Base-by-base conservation (phyloP, 2,329 filamentous ascomycete genomes). In the Leptographium galeiforme region DNA sequence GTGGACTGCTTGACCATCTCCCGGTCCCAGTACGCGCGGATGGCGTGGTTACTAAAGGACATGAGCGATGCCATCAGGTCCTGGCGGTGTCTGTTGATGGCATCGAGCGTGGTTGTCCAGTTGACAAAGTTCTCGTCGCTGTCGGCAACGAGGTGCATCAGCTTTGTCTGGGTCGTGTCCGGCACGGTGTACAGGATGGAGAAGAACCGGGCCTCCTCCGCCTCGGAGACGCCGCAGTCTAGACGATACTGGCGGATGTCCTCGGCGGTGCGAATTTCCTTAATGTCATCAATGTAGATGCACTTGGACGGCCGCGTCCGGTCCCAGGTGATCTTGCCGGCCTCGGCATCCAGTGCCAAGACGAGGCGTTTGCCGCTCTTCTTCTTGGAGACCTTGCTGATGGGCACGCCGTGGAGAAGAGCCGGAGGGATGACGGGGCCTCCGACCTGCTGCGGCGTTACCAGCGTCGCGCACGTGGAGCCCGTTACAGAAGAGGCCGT, bases 231-330 rank as follows among this genome's bases (percentile, higher is more conserved):
- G 41, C 82, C 80, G 63, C 86, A 87, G 66, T 96, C 90, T 61
- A 91, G 82, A 44, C 88, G 85, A 65, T 95, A 95, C 64, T 95
- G 91, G 54, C 87, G 82, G 18, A 91, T 88, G 64, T 97, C 88
- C 13, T 79, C 78, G 18, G 88, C 89, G 38, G 84, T 81, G 57
- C 90, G 83, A 48, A 97, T 89, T 63, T 95, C 89, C 63, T 87
- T 85, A 62, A 98, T 91, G 65, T 97, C 89, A 63, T 98, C 93
- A 57, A 98, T 87, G 66, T 95, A 94, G 58, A 98, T 85, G 52
- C 81, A 82, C 66, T 96, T 97, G 30, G 82, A 79, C 1, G 86
- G 83, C 39, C 87, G 82, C 10, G 77, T 80, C 48, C 82, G 78
- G 66, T 95, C 87, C 91, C 91, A 97, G 32, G 78, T 85, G 30